Evolutionary conservation across 2,329 filamentous ascomycete genomes (phyloP).

Genomic region (Cladosporium oxysporum): DNA sequence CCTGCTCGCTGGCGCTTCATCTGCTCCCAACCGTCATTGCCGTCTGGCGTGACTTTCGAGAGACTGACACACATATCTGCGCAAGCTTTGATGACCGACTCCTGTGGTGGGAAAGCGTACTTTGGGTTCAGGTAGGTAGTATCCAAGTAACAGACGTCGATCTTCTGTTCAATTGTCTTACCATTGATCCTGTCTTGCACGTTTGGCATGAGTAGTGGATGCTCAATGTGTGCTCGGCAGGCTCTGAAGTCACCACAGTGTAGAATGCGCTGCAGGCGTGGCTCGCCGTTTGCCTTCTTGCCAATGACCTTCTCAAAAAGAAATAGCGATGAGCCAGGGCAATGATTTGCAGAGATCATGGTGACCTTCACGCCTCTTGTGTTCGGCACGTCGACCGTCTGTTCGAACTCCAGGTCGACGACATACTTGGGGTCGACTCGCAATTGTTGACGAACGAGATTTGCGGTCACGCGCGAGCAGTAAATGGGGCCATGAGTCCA

Average conservation of each 20-base stretch:
- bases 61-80: conserved; percentile 83
- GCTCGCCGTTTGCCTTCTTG: conserved; percentile 54
- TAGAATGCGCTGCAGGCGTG: conserved; percentile 73
- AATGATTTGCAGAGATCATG: conserved; percentile 96
- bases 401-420: conserved; percentile 81
- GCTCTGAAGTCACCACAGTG: conserved; percentile 97
- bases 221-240: conserved; percentile 78
- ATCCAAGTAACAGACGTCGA: conserved; percentile 95
- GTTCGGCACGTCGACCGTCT: conserved; percentile 73
- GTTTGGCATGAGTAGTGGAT: conserved; percentile 79
- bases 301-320: conserved; percentile 79
- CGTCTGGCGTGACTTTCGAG: conserved; percentile 64
- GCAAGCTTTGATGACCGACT: conserved; percentile 83
- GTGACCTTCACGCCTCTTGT: conserved; percentile 84
- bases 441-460: conserved; percentile 83
- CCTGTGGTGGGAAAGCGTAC: conserved; percentile 89
- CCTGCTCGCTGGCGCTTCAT: conserved; percentile 58
- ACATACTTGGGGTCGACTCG: conserved; percentile 84
- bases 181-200: conserved; percentile 69
- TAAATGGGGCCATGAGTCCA: conserved; percentile 97
- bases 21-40: conserved; percentile 57
- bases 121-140: conserved; percentile 96
- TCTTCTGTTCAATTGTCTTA: conserved; percentile 75
- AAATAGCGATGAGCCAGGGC: conserved; percentile 90
- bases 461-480: conserved; percentile 89